phyloP scores from a whole-genome alignment of 2,329 filamentous ascomycete species.

The Cordyceps javanica region DNA sequence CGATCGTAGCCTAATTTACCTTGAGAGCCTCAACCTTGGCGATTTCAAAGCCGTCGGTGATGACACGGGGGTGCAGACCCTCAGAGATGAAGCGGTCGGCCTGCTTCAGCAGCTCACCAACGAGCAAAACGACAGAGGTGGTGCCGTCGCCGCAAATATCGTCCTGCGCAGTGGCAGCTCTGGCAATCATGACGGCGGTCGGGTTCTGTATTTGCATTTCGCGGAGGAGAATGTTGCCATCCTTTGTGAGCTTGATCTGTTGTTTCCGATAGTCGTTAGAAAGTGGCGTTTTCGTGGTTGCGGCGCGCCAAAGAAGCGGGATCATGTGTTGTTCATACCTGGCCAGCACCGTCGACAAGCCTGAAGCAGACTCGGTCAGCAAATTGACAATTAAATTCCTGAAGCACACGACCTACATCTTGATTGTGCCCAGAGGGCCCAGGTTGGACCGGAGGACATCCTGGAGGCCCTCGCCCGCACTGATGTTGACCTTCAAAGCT shows the following conservation, averaged over 20 bases:
- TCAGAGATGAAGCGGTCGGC: constrained; percentile 93
- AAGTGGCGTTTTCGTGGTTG: constrained; percentile 18
- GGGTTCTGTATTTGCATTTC: constrained; percentile 97
- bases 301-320: constrained; percentile 20
- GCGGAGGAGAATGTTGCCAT: constrained; percentile 79
- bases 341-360: constrained; percentile 64
- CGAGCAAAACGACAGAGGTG: constrained; percentile 89
- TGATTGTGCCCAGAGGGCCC: constrained; percentile 88
- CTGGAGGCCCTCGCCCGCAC: constrained; percentile 84
- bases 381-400: constrained; percentile 6
- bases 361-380: constrained; percentile 32
- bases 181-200: constrained; percentile 78
- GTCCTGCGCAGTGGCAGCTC: constrained; percentile 92
- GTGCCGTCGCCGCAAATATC: constrained; percentile 98
- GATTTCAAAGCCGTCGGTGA: constrained; percentile 96
- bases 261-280: constrained; percentile 16
- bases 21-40: constrained; percentile 90
- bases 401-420: constrained; percentile 60
- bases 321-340: constrained; percentile 39
- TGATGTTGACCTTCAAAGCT: constrained; percentile 95
- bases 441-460: constrained; percentile 96
- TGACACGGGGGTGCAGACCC: constrained; percentile 92
- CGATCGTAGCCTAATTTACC: constrained; percentile 36
- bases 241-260: constrained; percentile 97
- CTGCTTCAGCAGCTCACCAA: constrained; percentile 96